Base-by-base conservation (phyloP, 805 yeast species). In the Metschnikowia matae region DNA sequence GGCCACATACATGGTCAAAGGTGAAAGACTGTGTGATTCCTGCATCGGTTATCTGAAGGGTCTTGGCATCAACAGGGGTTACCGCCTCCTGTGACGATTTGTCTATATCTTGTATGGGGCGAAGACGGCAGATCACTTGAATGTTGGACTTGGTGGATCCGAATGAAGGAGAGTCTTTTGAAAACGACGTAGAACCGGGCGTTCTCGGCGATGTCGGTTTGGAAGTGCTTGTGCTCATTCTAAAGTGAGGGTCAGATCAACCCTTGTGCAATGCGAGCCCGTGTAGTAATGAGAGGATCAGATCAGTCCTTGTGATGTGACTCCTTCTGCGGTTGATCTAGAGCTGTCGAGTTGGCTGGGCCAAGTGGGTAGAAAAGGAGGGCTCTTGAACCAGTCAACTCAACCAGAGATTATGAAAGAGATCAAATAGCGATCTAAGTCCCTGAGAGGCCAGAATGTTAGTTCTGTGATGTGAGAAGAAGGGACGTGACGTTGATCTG, bases 61-160 rank as follows among this genome's bases (percentile, higher is more conserved):
- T 62, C 14, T 61, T 56, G 18, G 60, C 57, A 43, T 67, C 63
- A 2, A 65, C 41, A 26, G 60, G 52, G 7, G 48, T 43, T 21
- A 59, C 59, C 4, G 58, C 34, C 50, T 46, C 8, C 65, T 59
- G 61, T 6, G 54, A 51, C 8, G 48, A 48, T 6, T 31, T 14
- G 48, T 70, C 87, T 2, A 46, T 23, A 2, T 61, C 65, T 45
- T 67, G 74, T 41, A 71, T 71, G 0, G 94, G 94, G 41, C 94
- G 70, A 58, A 87, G 82, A 47, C 96, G 71, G 23, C 87, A 89
- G 17, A 87, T 74, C 26, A 87, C 95, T 58, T 81, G 81, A 61
- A 85, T 80, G 55, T 77, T 74, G 47, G 67, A 43, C 21, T 47
- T 44, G 32, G 42, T 35, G 40, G 14, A 15, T 17, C 31, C 38